phyloP scores from a whole-genome alignment of 441 rosid species.

The Erodium texanum region DNA sequence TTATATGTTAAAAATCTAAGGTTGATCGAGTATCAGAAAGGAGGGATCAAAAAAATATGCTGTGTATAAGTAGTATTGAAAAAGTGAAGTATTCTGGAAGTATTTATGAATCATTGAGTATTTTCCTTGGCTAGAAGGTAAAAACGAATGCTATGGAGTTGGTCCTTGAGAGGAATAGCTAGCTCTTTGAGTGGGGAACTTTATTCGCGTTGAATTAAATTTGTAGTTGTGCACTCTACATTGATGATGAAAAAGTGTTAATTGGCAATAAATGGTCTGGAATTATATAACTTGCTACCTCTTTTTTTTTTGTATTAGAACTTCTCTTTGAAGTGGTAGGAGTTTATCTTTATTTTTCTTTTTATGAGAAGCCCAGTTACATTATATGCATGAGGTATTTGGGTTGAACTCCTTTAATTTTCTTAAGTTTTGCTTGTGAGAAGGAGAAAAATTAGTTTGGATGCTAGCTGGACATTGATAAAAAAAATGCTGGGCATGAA shows the following conservation, averaged over 20 bases:
- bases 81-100: neutral
- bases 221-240: too few species aligned
- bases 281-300: neutral
- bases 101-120: neutral
- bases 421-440: neutral
- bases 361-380: neutral
- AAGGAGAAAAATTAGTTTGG: neutral
- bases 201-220: neutral
- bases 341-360: neutral
- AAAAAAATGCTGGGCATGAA: neutral
- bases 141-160: neutral
- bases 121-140: neutral
- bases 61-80: neutral
- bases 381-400: neutral
- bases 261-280: too few species aligned
- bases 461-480: neutral
- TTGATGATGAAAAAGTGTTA: too few species aligned
- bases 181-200: neutral
- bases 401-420: neutral
- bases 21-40: neutral
- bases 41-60: neutral
- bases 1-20: slow-evolving; percentile 1
- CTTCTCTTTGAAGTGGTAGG: neutral
- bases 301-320: neutral
- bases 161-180: neutral